Evolutionary conservation across 169 alveolate species (phyloP), one percentile per base, ranked within the genome.

Genomic region (Eimeria falciformis): DNA sequence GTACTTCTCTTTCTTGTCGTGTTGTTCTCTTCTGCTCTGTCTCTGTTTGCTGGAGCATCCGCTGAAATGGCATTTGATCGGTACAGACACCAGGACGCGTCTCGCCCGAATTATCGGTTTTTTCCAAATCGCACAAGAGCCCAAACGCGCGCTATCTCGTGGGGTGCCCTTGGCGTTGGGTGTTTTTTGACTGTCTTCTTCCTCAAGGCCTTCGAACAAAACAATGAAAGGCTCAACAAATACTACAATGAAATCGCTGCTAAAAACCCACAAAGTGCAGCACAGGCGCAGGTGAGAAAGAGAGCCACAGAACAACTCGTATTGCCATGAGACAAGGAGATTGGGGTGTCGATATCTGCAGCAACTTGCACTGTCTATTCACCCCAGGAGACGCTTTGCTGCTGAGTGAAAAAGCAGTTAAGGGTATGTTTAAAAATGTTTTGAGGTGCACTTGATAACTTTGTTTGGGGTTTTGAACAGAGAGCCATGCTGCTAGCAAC

Each of bases 81-180:
- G 12, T 69, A 62, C 50, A 81, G 91, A 17, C 45, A 69, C 5
- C 11, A n/a, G 27, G 83, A 84, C 29, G 47, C 91, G 0, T 33
- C 77, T 3, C 91, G 56, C 4, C 91, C 91, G 46, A 6, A 11
- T 5, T 84, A 84, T 27, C 82, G 82, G 23, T 84, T 56, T 53
- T 84, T 84, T 27, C 91, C 91, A 14, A 66, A 66, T 7, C 46
- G 91, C 23, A 45, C 91, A 33, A 81, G 81, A 3, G 40, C 55
- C 45, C 91, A 84, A 50, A 84, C 91, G 47, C 47, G 55, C 46
- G 18, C n/a, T 27, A 5, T 84, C 18, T 84, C 91, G 33, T 84
- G 82, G 82, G 91, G 53, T 0, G 81, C 62, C 2, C 68, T 84
- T 17, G 50, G 56, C 4, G 47, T 40, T 2, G 66, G 91, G 0